Base-by-base conservation (phyloP, 805 yeast species). In the Pichia ethanolica region DNA sequence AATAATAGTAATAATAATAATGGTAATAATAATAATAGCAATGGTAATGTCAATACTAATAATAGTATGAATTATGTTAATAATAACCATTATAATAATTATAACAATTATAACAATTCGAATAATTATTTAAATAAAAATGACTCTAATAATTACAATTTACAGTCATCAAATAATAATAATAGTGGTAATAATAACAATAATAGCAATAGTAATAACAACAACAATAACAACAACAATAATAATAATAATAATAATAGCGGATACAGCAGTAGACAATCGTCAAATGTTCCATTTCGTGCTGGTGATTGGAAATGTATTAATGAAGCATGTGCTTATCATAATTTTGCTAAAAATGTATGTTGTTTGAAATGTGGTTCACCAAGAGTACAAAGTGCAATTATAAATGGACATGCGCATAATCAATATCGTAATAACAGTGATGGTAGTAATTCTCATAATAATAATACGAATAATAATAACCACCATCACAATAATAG, bases 241-340 rank as follows among this genome's bases (percentile, higher is more conserved):
- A 53, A 51, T 33, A 50, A 45, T 43, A 52, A 48, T 47, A 51
- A 47, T 50, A 56, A 50, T 39, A 51, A 53, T 47, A 57, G 53
- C 50, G 53, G 53, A 45, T 55, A 51, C 47, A 56, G 55, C 47
- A 58, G 60, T 46, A 54, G 57, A 41, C 57, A 52, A 26, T 51
- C 64, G 11, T 63, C 69, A 5, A 71, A 79, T 58, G 95, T 90
- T n/a, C 96, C 97, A 33, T 90, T 90, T 68, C 77, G 97, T 59
- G 97, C 97, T 3, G 97, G 97, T 46, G 97, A 89, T 68, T 90
- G 97, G 97, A 89, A 89, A 66, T 90, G 97, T 71, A 72, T 78
- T 30, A 81, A 78, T 54, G 90, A 84, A 48, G 72, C 78, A 28
- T 90, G 97, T 65, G 75, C 81, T 35, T 90, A 90, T 65, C 97